Conservation (phyloP, 2,329 filamentous ascomycete species). For the Boeremia exigua region DNA sequence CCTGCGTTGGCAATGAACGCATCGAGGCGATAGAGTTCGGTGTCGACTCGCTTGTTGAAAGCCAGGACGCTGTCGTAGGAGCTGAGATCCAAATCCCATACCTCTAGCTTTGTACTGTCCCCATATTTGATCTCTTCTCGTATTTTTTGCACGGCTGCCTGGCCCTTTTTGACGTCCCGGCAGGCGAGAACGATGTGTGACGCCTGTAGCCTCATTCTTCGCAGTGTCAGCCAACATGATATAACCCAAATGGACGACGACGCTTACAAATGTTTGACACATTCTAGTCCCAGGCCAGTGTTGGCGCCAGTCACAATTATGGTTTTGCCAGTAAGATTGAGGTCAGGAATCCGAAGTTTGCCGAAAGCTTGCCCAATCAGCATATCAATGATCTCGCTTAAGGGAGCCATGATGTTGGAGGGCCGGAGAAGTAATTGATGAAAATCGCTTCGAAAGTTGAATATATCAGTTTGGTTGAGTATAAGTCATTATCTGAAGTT, state of each 20-base stretch:
- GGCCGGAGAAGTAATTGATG: not conserved
- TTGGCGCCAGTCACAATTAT: slow-evolving; percentile 18
- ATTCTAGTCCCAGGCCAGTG: slow-evolving; percentile 17
- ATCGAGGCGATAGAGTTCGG: slow-evolving; percentile 14
- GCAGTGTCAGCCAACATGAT: not conserved
- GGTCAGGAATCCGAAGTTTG: slow-evolving; percentile 4
- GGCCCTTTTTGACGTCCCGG: slow-evolving; percentile 7
- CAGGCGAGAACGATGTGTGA: slow-evolving; percentile 9
- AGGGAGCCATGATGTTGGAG: slow-evolving; percentile 10
- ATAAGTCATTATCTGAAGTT: too few species aligned
- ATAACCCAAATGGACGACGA: not conserved
- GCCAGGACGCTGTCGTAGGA: slow-evolving; percentile 1
- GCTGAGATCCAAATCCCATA: slow-evolving; percentile 14
- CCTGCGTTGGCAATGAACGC: slow-evolving; percentile 22
- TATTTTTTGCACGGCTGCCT: slow-evolving; percentile 3
- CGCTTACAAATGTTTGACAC: slow-evolving; percentile 18
- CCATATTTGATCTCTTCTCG: not conserved
- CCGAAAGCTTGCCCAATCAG: slow-evolving; percentile 17
- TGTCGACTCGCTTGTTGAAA: slow-evolving; percentile 11
- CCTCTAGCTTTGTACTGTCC: slow-evolving; percentile 6
- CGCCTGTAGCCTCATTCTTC: not conserved
- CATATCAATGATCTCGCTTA: slow-evolving; percentile 15
- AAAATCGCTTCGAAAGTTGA: too few species aligned
- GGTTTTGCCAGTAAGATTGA: slow-evolving; percentile 7
- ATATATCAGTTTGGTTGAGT: not conserved